Base-by-base conservation (phyloP, 257 asterid genomes). In the Fraxinus excelsior region DNA sequence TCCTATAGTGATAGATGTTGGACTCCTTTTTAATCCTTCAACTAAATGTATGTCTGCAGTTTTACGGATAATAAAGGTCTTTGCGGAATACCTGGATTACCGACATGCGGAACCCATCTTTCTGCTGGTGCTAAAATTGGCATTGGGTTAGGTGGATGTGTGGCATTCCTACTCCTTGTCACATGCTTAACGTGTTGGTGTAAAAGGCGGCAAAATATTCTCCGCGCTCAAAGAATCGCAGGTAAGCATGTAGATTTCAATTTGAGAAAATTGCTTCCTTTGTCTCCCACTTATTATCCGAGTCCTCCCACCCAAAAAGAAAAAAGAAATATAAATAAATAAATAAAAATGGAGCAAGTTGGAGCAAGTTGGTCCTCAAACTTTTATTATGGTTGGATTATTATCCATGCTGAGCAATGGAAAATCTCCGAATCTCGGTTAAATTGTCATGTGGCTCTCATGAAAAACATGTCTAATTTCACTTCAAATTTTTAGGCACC, bases 1-100 rank as follows among this genome's bases (percentile, higher is more conserved):
- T 70, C 74, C 12, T 40, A 4, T 70, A 38, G 46, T 38, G 10
- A 8, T 38, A 21, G 28, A 23, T 40, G 60, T 70, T 70, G 1
- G 28, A 40, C 35, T 40, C 12, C 0, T 6, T 21, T 4, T 58
- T 9, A 19, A 3, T 58, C 25, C 31, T 46, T 21, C 76, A 28
- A 73, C 71, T 65, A 32, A 64, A n/a, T 74, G 81, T 79, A 42
- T 80, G 42, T 71, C n/a, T 88, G 88, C 90, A 96, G 99, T 85
- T 96, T 96, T 77, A 96, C 98, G 3, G 98, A 93, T 78, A 96
- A 96, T 83, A 84, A 94, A 29, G 97, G 99, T 56, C 94, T 96
- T 9, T 96, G 99, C 25, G 99, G 99, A 78, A 90, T 96, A 80
- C 97, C 97, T 1, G 99, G 99, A 65, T 79, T 96, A 65, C 89